Evolutionary conservation across 257 asterid species (phyloP).

Genomic region (Thymus mandschuricus): DNA sequence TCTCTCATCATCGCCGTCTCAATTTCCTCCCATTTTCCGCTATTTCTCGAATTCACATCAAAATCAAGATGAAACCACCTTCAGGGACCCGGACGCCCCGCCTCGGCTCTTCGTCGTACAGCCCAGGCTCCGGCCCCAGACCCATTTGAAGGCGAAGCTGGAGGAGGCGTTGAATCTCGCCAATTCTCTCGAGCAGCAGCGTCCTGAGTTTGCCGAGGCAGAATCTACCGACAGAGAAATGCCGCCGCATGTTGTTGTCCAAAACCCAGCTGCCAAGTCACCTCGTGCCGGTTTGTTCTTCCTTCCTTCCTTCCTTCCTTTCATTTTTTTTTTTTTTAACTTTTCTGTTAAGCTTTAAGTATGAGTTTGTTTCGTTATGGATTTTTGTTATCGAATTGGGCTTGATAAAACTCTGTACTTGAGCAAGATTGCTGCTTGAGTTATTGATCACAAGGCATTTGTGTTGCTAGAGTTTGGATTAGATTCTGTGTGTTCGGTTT

Average conservation of each 20-base stretch:
- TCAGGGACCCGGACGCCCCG: conserved; percentile 51
- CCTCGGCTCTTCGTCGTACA: conserved; percentile 85
- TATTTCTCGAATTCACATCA: conserved; percentile 45
- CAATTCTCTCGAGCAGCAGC: conserved; percentile 85
- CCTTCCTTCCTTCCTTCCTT: neutral
- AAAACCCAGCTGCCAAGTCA: conserved; percentile 67
- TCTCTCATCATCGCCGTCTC: neutral
- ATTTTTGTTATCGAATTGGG: neutral
- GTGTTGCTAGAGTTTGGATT: neutral
- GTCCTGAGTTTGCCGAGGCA: conserved; percentile 64
- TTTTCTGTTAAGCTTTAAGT: neutral
- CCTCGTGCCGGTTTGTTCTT: conserved; percentile 66
- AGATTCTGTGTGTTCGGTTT: neutral
- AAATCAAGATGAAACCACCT: conserved; percentile 46
- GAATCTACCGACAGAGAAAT: conserved; percentile 59
- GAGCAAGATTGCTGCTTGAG: conserved; percentile 17
- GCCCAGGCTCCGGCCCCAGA: conserved; percentile 84
- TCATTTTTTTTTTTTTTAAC: neutral
- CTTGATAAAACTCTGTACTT: neutral
- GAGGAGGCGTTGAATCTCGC: conserved; percentile 86
- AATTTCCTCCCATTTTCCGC: conserved; percentile 29
- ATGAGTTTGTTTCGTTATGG: neutral
- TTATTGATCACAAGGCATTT: conserved; percentile 4
- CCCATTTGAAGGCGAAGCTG: conserved; percentile 61
- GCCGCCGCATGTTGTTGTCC: conserved; percentile 89